Evolutionary conservation across 257 asterid genomes (phyloP).

Genomic region (Scutellaria baicalensis): DNA sequence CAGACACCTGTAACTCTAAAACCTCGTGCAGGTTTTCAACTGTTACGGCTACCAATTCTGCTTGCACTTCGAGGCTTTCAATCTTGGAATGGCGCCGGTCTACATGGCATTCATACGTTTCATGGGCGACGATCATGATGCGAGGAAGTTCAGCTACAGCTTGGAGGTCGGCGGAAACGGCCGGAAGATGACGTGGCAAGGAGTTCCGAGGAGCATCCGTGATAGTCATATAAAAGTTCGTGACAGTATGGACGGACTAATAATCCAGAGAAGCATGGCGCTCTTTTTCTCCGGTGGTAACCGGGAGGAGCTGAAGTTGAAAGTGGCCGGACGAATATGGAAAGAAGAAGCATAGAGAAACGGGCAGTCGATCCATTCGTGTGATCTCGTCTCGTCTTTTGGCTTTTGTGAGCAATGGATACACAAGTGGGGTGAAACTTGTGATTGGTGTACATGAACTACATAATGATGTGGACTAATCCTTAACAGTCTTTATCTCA

Average conservation of each 20-base stretch:
- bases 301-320: conserved; percentile 44
- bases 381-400: no score
- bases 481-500: background rate
- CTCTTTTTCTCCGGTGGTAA: conserved; percentile 47
- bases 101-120: conserved; percentile 60
- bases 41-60: conserved; percentile 56
- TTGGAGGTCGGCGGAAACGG: conserved; percentile 43
- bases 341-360: conserved; percentile 28
- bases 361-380: no score
- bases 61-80: conserved; percentile 58
- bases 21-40: conserved; percentile 38
- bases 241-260: conserved; percentile 54
- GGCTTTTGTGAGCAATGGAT: background rate
- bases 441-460: background rate
- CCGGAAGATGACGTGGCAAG: conserved; percentile 51
- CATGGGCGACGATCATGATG: conserved; percentile 55
- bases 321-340: conserved; percentile 49
- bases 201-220: conserved; percentile 52
- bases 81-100: conserved; percentile 45
- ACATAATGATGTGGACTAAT: conserved; percentile 16
- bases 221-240: conserved; percentile 45
- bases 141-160: conserved; percentile 40
- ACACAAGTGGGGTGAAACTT: background rate
- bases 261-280: conserved; percentile 46
- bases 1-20: background rate